Conservation (phyloP, 805 yeast species). For the Dipodascus albidus region DNA sequence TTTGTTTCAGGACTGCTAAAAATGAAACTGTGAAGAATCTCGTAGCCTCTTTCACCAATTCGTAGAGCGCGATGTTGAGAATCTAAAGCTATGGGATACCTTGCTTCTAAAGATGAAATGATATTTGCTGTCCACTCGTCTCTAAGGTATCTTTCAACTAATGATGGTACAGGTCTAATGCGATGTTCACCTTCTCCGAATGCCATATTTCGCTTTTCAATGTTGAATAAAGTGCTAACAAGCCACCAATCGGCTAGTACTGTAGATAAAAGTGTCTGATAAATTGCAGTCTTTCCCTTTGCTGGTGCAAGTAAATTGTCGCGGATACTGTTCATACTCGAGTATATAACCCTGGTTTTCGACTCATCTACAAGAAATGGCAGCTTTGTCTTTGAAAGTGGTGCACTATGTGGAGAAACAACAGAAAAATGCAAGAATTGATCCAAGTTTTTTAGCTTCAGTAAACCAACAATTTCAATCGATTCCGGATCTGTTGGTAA, state of each 20-base stretch:
- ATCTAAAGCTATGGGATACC: background rate
- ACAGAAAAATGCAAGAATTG: background rate
- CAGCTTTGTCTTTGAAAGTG: slow-evolving; percentile 7
- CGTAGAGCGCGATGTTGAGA: background rate
- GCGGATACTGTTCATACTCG: background rate
- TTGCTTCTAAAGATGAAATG: background rate
- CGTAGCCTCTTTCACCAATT: background rate
- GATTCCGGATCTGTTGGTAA: slow-evolving; percentile 24
- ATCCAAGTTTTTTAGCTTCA: slow-evolving; percentile 7
- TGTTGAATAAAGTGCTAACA: background rate
- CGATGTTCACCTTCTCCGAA: slow-evolving; percentile 1
- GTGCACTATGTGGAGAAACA: background rate
- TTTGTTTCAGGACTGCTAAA: background rate
- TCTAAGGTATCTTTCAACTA: background rate
- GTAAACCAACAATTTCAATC: slow-evolving; percentile 14
- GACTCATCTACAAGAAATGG: slow-evolving; percentile 6
- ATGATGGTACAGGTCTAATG: background rate
- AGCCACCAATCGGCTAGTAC: background rate
- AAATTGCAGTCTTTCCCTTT: background rate
- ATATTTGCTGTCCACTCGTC: background rate
- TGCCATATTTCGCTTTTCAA: background rate
- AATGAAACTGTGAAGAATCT: background rate
- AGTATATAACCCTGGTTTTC: background rate
- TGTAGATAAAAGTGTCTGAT: background rate
- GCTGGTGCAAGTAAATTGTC: background rate